Percentiles rank a stretch among this genome's conserved stretches.
Evolutionary conservation across 2,329 filamentous ascomycete species (phyloP).

Genomic region (Colletotrichum cordylinicola): DNA sequence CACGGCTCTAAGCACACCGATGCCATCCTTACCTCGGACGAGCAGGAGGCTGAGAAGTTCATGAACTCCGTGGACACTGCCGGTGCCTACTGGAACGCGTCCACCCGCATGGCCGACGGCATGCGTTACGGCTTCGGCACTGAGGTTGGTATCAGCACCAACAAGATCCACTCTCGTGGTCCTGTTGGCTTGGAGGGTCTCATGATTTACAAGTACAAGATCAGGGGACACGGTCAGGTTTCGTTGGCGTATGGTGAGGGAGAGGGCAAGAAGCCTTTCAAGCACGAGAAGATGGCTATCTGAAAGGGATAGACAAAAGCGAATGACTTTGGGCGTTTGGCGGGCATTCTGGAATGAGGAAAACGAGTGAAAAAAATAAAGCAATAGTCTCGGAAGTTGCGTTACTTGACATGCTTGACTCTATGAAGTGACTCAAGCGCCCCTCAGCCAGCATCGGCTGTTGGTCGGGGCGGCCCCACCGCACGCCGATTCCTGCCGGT

Average conservation of each 20-base stretch:
- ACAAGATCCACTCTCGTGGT: conserved; percentile 95
- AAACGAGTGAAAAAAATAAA: background rate
- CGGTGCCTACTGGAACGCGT: conserved; percentile 97
- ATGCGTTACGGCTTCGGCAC: conserved; percentile 98
- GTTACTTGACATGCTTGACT: background rate
- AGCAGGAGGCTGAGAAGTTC: conserved; percentile 76
- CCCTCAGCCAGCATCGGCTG: background rate
- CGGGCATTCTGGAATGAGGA: background rate
- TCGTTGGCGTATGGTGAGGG: conserved; percentile 76
- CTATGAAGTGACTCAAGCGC: background rate
- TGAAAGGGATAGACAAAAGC: conserved; percentile 26
- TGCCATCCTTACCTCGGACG: conserved; percentile 78
- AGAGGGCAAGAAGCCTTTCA: conserved; percentile 62
- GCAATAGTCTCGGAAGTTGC: background rate
- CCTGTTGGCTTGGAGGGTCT: conserved; percentile 93
- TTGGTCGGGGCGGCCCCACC: background rate
- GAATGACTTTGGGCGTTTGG: conserved; percentile 4
- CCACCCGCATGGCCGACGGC: conserved; percentile 91
- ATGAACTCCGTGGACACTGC: conserved; percentile 86
- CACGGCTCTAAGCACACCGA: conserved; percentile 97
- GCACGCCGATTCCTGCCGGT: background rate
- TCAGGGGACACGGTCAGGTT: conserved; percentile 84
- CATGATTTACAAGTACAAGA: conserved; percentile 97
- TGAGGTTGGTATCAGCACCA: conserved; percentile 97
- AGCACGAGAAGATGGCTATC: conserved; percentile 61